Conservation (phyloP, 2,329 filamentous ascomycete species). For the Talaromyces piceae region DNA sequence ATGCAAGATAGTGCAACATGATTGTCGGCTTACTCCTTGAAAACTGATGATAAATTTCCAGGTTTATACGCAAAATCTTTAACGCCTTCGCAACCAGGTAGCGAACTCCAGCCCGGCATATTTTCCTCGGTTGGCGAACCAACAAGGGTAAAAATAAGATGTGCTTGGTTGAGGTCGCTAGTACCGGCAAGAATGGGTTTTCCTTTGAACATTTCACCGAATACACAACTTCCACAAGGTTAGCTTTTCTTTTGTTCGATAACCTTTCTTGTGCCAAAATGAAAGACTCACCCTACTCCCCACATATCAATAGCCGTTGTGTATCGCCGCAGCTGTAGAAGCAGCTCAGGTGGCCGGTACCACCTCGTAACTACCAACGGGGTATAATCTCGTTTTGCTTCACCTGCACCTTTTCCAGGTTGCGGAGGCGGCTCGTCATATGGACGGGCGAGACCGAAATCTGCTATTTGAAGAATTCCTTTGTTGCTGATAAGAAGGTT, state of each 20-base stretch:
- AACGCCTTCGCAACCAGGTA: conserved; percentile 74
- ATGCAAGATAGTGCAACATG: not conserved
- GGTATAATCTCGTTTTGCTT: conserved; percentile 84
- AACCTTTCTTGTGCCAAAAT: not conserved
- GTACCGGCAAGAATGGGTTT: conserved; percentile 89
- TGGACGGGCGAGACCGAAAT: conserved; percentile 89
- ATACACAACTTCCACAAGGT: conserved; percentile 68
- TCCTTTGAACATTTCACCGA: conserved; percentile 92
- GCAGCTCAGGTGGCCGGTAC: conserved; percentile 90
- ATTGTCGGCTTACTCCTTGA: conserved; percentile 54
- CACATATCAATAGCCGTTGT: conserved; percentile 98
- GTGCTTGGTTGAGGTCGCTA: conserved; percentile 80
- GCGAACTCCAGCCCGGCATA: conserved; percentile 82
- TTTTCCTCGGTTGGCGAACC: conserved; percentile 81
- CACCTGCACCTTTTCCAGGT: conserved; percentile 70
- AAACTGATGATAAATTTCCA: conserved; percentile 64
- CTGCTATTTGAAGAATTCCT: conserved; percentile 89
- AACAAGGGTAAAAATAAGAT: conserved; percentile 88
- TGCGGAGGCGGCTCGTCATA: conserved; percentile 80
- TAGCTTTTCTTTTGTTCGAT: not conserved
- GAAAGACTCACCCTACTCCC: conserved; percentile 78
- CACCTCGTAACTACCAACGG: conserved; percentile 94
- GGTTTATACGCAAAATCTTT: conserved; percentile 52
- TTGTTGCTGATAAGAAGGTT: conserved; percentile 94
- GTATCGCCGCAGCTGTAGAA: conserved; percentile 80